These are phyloP conservation scores for Colletotrichum tofieldiae DNA, from an alignment of 2,329 filamentous ascomycete species.

Conservation along the genomic window DNA sequence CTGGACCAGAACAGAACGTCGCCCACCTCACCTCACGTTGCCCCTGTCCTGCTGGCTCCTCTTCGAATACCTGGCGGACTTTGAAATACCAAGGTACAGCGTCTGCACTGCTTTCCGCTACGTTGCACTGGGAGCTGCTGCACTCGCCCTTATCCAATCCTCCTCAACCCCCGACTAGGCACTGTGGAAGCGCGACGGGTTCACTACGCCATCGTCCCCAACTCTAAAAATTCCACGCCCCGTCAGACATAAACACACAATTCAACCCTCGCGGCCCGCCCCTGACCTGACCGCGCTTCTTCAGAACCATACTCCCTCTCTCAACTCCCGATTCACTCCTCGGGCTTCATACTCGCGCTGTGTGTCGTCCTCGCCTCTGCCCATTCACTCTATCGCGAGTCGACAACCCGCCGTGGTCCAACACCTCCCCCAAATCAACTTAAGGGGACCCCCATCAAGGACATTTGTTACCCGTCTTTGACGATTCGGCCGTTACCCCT, in stretches of 20 bases:
- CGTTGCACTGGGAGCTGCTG: slow-evolving; percentile 4
- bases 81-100: slow-evolving; percentile 4
- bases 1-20: slow-evolving; percentile 1
- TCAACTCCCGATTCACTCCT: slow-evolving; percentile 26
- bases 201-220: slow-evolving; percentile 43
- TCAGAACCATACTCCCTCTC: slow-evolving; percentile 29
- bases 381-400: slow-evolving; percentile 21
- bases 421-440: background rate
- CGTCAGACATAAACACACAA: slow-evolving; percentile 42
- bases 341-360: slow-evolving; percentile 10
- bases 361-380: background rate
- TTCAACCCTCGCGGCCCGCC: slow-evolving; percentile 40
- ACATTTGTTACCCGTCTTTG: slow-evolving; percentile 33
- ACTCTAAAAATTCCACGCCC: slow-evolving; percentile 44
- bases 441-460: slow-evolving; percentile 22
- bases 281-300: slow-evolving; percentile 33
- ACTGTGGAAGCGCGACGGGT: slow-evolving; percentile 37
- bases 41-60: slow-evolving; percentile 2
- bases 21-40: background rate
- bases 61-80: background rate
- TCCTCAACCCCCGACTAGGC: slow-evolving; percentile 11
- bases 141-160: slow-evolving; percentile 14
- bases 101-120: slow-evolving; percentile 1
- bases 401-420: slow-evolving; percentile 2
- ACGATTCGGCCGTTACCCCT: slow-evolving; percentile 40